Percentiles rank a stretch among this genome's conserved stretches.
Evolutionary conservation across 768 basidiomycete species (phyloP).

Genomic region (Mrakia frigida): DNA sequence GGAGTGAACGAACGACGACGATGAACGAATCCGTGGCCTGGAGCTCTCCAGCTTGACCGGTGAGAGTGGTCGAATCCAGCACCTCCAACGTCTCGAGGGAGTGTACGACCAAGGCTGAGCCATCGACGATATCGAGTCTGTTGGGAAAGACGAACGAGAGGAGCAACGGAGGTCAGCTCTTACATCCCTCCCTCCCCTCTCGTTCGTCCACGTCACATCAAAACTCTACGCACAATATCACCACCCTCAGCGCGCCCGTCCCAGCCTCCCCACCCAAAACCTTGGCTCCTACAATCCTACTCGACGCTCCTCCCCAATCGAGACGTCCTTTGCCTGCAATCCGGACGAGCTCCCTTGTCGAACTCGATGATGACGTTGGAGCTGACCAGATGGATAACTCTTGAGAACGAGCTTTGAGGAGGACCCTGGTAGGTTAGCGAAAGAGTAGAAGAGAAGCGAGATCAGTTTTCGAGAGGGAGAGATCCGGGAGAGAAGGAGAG

Average conservation of each 20-base stretch:
- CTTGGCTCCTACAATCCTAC: neutral
- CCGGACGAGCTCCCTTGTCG: neutral
- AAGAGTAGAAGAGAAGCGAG: neutral
- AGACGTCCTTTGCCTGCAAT: neutral
- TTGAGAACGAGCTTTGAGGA: neutral
- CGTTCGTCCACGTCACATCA: too few relatives aligned
- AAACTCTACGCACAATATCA: neutral
- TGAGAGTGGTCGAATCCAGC: neutral
- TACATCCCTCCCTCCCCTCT: neutral
- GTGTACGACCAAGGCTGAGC: neutral
- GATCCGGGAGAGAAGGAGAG: neutral
- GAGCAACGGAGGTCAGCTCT: neutral
- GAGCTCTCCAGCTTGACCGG: neutral
- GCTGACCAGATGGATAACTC: neutral
- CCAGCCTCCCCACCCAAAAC: neutral
- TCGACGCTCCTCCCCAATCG: neutral
- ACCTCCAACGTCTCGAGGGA: neutral
- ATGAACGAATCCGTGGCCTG: neutral
- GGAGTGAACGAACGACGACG: neutral
- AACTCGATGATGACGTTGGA: neutral
- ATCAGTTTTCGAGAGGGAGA: neutral
- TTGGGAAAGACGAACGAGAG: neutral
- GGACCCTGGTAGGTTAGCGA: neutral
- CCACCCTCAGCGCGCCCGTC: neutral
- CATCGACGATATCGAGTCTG: neutral